Percentiles rank a stretch among this genome's conserved stretches.
Conservation (phyloP, 179 eudicot genomes). For the Vitellaria paradoxa region DNA sequence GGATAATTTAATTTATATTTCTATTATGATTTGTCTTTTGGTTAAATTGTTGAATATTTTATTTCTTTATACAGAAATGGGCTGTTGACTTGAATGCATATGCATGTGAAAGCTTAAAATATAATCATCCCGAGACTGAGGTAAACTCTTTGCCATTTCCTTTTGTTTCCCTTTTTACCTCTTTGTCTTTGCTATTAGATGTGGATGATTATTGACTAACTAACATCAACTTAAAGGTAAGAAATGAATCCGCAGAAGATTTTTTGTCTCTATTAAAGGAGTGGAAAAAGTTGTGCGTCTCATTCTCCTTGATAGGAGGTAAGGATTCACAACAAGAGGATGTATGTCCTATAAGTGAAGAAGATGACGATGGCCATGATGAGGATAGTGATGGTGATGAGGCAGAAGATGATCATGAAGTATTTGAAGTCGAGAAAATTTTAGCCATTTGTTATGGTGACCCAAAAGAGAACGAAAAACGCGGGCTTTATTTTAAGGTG, state of each 20-base stretch:
- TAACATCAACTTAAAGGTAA: conserved; percentile 39
- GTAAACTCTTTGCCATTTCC: conserved; percentile 20
- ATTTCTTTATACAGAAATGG: conserved; percentile 59
- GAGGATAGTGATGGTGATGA: conserved; percentile 31
- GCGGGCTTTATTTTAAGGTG: conserved; percentile 71
- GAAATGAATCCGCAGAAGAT: conserved; percentile 80
- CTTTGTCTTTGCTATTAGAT: background rate
- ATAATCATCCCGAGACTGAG: conserved; percentile 86
- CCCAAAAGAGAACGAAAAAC: conserved; percentile 33
- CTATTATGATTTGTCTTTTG: background rate
- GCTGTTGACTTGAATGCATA: conserved; percentile 63
- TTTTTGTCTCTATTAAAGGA: conserved; percentile 56
- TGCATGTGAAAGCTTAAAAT: conserved; percentile 70
- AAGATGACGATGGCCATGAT: conserved; percentile 13
- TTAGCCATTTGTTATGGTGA: conserved; percentile 68
- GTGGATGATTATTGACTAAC: background rate
- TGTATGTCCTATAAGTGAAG: background rate
- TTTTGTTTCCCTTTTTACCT: background rate
- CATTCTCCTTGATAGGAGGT: conserved; percentile 22
- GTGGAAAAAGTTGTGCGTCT: conserved; percentile 64
- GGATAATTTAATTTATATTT: background rate
- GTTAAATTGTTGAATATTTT: background rate
- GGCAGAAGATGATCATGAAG: conserved; percentile 21
- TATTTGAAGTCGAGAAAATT: conserved; percentile 65
- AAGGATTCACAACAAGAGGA: conserved; percentile 1